These are phyloP conservation scores for Metschnikowia reukaufii DNA, from an alignment of 805 yeast genomes.

Conservation along the genomic window DNA sequence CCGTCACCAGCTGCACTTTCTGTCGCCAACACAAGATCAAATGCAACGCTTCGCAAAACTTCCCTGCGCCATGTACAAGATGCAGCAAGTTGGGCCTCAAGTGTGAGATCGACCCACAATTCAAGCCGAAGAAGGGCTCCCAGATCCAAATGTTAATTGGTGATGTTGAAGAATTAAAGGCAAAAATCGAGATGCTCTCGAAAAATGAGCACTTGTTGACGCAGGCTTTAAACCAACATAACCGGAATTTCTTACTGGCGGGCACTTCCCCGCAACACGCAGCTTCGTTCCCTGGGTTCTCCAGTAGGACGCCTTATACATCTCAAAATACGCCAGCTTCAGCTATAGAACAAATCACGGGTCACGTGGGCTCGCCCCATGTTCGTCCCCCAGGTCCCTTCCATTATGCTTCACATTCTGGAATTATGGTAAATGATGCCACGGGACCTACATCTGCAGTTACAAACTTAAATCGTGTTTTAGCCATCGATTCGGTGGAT, in stretches of 20 bases:
- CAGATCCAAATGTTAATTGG: constrained; percentile 81
- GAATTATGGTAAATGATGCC: constrained; percentile 14
- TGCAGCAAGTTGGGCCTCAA: constrained; percentile 76
- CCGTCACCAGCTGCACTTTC: constrained; percentile 90
- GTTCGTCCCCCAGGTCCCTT: not conserved
- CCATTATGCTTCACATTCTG: not conserved
- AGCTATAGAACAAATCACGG: constrained; percentile 19
- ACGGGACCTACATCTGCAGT: constrained; percentile 15
- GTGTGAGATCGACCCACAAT: constrained; percentile 90
- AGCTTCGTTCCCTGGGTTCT: constrained; percentile 9
- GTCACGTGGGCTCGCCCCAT: constrained; percentile 11
- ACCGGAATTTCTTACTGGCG: constrained; percentile 26
- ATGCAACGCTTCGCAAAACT: constrained; percentile 85
- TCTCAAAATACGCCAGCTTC: constrained; percentile 15
- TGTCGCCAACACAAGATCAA: constrained; percentile 93
- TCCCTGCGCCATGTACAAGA: constrained; percentile 78
- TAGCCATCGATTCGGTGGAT: constrained; percentile 28
- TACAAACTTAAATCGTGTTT: constrained; percentile 21
- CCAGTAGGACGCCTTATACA: constrained; percentile 6
- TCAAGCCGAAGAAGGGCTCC: constrained; percentile 87
- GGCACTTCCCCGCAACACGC: constrained; percentile 11
- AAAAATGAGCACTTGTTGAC: constrained; percentile 68
- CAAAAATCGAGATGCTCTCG: constrained; percentile 63
- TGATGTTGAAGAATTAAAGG: constrained; percentile 78
- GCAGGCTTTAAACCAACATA: constrained; percentile 54